Percentiles rank a stretch among this genome's conserved stretches.
These are phyloP conservation scores for Mucor lusitanicus DNA, from an alignment of 371 early-diverging fungal species.

Conservation along the genomic window DNA sequence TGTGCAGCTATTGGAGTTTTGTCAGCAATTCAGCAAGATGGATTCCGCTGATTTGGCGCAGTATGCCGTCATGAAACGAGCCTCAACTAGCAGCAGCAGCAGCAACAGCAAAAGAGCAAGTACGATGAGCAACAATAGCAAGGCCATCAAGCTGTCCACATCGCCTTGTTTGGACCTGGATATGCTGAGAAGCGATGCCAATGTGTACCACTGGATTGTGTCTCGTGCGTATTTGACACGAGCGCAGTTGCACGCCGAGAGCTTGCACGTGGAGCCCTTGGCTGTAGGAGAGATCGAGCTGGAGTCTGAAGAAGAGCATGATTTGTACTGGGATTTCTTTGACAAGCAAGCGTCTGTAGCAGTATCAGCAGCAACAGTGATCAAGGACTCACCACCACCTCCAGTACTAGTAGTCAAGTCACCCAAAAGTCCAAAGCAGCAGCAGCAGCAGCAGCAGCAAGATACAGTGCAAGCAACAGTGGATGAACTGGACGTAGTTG, in stretches of 20 bases:
- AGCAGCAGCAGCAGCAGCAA: no score
- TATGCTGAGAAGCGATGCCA: constrained; percentile 41
- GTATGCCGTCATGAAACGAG: background rate
- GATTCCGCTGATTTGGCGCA: background rate
- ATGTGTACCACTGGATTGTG: constrained; percentile 64
- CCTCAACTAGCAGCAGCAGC: no score
- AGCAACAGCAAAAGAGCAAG: background rate
- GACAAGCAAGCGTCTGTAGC: background rate
- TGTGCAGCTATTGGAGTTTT: constrained; percentile 10
- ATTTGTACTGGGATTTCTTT: constrained; percentile 18
- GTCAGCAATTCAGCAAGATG: constrained; percentile 15
- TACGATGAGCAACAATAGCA: background rate
- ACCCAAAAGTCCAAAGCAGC: no score
- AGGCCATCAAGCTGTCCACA: background rate
- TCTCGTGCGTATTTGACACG: constrained; percentile 62
- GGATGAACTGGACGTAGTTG: no score
- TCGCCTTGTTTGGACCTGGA: constrained; percentile 29
- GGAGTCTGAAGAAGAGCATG: constrained; percentile 35
- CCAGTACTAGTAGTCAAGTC: no score
- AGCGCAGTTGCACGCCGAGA: constrained; percentile 56
- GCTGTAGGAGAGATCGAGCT: constrained; percentile 9
- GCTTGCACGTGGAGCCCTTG: constrained; percentile 54
- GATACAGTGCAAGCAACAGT: no score
- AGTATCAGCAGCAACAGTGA: no score
- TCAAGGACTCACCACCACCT: no score